These are phyloP conservation scores for Quercus cerris DNA, from an alignment of 306 rosid genomes.

Conservation along the genomic window DNA sequence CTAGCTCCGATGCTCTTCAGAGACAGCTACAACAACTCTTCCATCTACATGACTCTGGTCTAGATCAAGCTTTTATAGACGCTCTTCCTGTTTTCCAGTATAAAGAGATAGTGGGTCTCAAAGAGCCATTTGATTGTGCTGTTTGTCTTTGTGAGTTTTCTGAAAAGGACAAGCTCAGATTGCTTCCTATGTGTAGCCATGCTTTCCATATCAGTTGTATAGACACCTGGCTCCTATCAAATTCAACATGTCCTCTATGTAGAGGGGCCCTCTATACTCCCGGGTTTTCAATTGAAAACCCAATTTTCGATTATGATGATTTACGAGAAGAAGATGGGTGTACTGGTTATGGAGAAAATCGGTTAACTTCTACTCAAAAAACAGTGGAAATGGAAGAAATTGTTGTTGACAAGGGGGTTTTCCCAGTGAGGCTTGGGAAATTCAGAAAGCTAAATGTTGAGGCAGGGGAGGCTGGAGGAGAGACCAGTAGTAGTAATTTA, in stretches of 20 bases:
- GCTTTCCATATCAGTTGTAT: slow-evolving; percentile 91
- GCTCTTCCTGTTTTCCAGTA: slow-evolving; percentile 97
- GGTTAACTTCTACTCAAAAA: slow-evolving; percentile 52
- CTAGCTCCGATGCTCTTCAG: slow-evolving; percentile 85
- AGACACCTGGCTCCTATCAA: slow-evolving; percentile 94
- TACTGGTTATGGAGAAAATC: slow-evolving; percentile 43
- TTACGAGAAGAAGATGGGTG: slow-evolving; percentile 68
- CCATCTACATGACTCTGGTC: slow-evolving; percentile 93
- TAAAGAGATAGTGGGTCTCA: slow-evolving; percentile 81
- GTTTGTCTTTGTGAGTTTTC: slow-evolving; percentile 90
- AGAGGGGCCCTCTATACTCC: slow-evolving; percentile 76
- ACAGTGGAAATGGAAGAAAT: slow-evolving; percentile 64
- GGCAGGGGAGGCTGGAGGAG: slow-evolving; percentile 51
- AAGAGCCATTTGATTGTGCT: slow-evolving; percentile 93
- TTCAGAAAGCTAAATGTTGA: slow-evolving; percentile 56
- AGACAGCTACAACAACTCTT: slow-evolving; percentile 95
- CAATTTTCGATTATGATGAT: slow-evolving; percentile 77
- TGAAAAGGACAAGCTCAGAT: slow-evolving; percentile 81
- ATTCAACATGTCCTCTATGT: slow-evolving; percentile 94
- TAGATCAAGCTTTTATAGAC: slow-evolving; percentile 95
- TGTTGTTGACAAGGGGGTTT: slow-evolving; percentile 57
- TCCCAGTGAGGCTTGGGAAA: slow-evolving; percentile 88
- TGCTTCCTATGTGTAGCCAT: slow-evolving; percentile 95
- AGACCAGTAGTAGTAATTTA: slow-evolving; percentile 87
- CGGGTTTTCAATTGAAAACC: slow-evolving; percentile 62